Evolutionary conservation across 768 basidiomycete species (phyloP), one percentile per base, ranked within the genome.

Genomic region (Mycena filopes): DNA sequence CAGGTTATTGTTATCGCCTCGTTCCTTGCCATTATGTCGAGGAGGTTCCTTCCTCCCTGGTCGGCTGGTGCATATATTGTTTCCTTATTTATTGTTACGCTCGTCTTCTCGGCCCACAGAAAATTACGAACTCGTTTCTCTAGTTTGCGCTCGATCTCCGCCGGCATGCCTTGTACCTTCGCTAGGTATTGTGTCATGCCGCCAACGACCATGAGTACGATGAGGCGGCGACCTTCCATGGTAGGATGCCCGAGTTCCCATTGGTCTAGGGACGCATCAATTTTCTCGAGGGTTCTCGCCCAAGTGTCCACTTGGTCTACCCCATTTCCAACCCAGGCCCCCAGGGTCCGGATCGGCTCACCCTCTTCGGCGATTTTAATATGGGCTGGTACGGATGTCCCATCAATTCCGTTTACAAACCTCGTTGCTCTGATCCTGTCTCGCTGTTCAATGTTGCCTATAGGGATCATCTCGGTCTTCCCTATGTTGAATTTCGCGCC

Each of bases 401-500:
- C 45, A 7, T 57, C 33, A 12, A 25, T 13, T 5, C 61, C 56
- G 16, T 45, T 45, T 3, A 45, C 11, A 11, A 45, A 21, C 20
- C 43, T 20, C 8, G 16, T 45, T 2, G 4, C n/a, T 20, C 43
- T 2, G 2, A 45, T 43, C 42, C 21, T 11, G n/a, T 53, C 55
- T 21, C 33, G 13, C 55, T 51, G 53, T 15, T 23, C 46, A 2
- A 25, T 43, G 1, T 21, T 63, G 0, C 80, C 78, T 0, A 79
- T 71, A 0, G 72, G 75, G 0, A 73, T 41, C 0, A 74, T 63
- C 20, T 75, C 66, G 0, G 74, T 76, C n/a, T 76, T 76, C 2
- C 41, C 43, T 0, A 71, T 0, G 69, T 59, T 59, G 26, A 59
- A 59, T 46, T 59, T 55, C 2, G 46, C 57, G 4, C 57, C 57